A percentile compares a stretch with the other conserved stretches of the same genome.
phyloP scores from a whole-genome alignment of 805 yeast genomes.

The Clavispora carvajalis region DNA sequence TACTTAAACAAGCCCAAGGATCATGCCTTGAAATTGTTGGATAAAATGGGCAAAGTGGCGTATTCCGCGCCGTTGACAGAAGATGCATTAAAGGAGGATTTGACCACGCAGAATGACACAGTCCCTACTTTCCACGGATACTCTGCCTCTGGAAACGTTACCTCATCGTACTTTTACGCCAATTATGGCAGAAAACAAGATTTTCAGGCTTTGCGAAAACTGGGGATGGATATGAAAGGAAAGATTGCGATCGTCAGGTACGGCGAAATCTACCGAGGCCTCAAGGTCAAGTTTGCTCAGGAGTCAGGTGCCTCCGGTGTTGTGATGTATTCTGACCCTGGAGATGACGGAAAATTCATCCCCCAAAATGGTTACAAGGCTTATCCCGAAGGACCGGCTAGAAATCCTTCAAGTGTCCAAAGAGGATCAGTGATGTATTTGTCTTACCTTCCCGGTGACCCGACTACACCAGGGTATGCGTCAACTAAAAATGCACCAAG shows the following conservation, averaged over 20 bases:
- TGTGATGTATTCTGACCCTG: conserved; percentile 7
- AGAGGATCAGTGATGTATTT: conserved; percentile 8
- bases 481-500: conserved; percentile 1
- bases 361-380: conserved; percentile 6
- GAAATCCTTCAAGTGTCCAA: conserved; percentile 6
- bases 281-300: conserved; percentile 9
- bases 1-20: conserved; percentile 5
- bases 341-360: conserved; percentile 7
- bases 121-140: conserved; percentile 7
- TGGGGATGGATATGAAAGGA: conserved; percentile 3
- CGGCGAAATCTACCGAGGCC: conserved; percentile 7
- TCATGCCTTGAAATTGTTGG: conserved; percentile 4
- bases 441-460: conserved; percentile 7
- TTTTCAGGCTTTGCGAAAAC: conserved; percentile 1
- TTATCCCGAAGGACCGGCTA: conserved; percentile 7
- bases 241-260: conserved; percentile 7
- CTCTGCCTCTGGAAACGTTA: conserved; percentile 7
- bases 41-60: conserved; percentile 1
- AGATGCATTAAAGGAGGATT: conserved; percentile 5
- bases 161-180: conserved; percentile 6
- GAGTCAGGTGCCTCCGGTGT: conserved; percentile 6
- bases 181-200: conserved; percentile 7
- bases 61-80: conserved; percentile 5
- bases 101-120: conserved; percentile 2
- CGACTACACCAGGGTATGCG: conserved; percentile 8